Percentiles rank a stretch among this genome's conserved stretches.
phyloP scores from a whole-genome alignment of 331 rosid species.

The Saraca asoca region DNA sequence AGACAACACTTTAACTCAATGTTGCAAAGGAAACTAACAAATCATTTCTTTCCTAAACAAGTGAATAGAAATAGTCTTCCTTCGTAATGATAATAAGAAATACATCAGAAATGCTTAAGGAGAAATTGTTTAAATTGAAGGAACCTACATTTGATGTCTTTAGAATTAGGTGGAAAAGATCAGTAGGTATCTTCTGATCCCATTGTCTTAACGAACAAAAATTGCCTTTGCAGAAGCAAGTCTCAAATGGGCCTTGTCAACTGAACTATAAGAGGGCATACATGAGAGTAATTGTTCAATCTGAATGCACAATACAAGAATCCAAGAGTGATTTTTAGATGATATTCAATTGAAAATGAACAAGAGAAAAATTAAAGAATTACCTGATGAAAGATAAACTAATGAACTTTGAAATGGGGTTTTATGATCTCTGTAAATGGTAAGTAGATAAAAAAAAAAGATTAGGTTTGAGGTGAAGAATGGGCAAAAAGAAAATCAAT shows the following conservation, averaged over 20 bases:
- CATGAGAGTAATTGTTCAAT: conserved; percentile 34
- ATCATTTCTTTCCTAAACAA: conserved; percentile 22
- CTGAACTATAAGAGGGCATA: conserved; percentile 64
- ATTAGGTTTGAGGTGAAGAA: too few relatives aligned
- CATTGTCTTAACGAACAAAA: conserved; percentile 79
- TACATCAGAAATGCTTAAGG: too few relatives aligned
- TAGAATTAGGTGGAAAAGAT: conserved; percentile 76
- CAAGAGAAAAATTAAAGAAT: too few relatives aligned
- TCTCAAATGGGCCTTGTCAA: conserved; percentile 86
- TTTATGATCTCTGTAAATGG: too few relatives aligned
- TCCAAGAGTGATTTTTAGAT: too few relatives aligned
- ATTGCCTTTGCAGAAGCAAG: conserved; percentile 95
- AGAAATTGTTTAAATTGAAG: too few relatives aligned
- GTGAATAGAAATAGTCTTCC: conserved; percentile 11
- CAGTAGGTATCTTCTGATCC: conserved; percentile 88
- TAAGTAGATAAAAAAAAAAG: too few relatives aligned
- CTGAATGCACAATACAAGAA: conserved; percentile 36
- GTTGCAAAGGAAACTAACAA: conserved; percentile 25
- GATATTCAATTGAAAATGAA: too few relatives aligned
- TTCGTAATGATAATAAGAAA: conserved; percentile 16
- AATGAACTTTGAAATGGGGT: too few relatives aligned
- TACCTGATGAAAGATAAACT: too few relatives aligned
- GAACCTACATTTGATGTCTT: conserved; percentile 70
- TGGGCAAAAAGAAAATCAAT: too few relatives aligned
- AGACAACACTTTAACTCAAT: conserved; percentile 35